Conservation (phyloP, 306 rosid genomes). For the Citrullus amarus region DNA sequence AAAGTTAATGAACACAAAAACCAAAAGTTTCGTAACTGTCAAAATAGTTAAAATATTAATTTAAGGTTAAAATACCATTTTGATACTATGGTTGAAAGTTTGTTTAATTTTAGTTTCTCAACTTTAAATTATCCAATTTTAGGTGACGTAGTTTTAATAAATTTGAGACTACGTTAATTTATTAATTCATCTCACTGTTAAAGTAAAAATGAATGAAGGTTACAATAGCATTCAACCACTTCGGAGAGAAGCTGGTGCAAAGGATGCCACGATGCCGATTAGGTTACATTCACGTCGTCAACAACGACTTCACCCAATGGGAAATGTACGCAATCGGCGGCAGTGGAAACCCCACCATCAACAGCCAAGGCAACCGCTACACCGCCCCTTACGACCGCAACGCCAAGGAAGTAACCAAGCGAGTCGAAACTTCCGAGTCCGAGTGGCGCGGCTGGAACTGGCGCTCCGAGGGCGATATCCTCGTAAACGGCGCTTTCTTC, state of each 20-base stretch:
- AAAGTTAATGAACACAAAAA: no score
- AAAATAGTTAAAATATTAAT: no score
- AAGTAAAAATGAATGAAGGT: conserved; percentile 31
- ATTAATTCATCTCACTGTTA: no score
- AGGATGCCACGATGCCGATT: conserved; percentile 83
- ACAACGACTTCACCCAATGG: conserved; percentile 77
- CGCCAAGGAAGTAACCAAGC: conserved; percentile 74
- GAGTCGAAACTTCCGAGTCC: conserved; percentile 41
- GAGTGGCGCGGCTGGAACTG: conserved; percentile 74
- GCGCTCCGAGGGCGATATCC: conserved; percentile 72
- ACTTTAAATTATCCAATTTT: no score
- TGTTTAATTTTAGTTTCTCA: no score
- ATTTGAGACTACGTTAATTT: no score
- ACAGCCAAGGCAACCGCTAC: conserved; percentile 75
- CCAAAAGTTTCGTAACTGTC: no score
- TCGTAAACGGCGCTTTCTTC: conserved; percentile 71
- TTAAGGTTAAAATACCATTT: no score
- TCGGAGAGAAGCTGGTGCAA: conserved; percentile 65
- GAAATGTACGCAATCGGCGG: conserved; percentile 96
- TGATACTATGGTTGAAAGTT: no score
- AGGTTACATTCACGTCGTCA: conserved; percentile 80
- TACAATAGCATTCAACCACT: conserved; percentile 86
- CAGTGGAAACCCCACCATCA: conserved; percentile 61
- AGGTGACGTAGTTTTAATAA: no score
- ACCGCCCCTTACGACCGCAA: conserved; percentile 43